Base-by-base conservation (phyloP, 768 basidiomycete species). In the Macrolepiota albuminosa region DNA sequence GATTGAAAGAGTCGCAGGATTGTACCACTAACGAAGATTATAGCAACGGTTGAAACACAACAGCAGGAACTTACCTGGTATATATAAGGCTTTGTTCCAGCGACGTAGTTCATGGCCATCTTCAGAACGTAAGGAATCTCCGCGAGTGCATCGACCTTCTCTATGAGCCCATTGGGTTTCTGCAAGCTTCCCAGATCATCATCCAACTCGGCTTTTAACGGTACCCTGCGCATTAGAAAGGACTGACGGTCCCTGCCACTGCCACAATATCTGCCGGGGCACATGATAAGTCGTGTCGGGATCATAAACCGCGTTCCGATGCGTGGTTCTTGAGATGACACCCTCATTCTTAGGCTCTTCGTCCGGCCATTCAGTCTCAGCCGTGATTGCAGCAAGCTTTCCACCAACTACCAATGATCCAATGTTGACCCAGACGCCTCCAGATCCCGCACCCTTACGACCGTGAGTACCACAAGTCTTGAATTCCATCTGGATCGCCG, bases 401-500 rank as follows among this genome's bases (percentile, higher is more conserved):
- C 87, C 88, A 7, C 83, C 89, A 26, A 93, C 77, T 21, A 95
- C 93, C 59, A 97, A 70, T 36, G 85, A 85, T 26, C 97, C 97
- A 33, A 99, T 74, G 72, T 91, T 98, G 62, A 93, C 87, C 48
- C 78, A 79, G n/a, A 89, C 91, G 42, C 87, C 85, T 2, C 95
- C 95, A 2, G 91, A 91, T 21, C 90, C 91, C 6, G 83, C 62
- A 18, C 93, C 93, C 61, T 85, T 82, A 63, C 83, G 85, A 6
- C 96, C 96, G 70, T 96, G 84, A 18, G 81, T 76, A 51, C 88
- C 82, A 2, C 82, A 84, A 3, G 96, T 98, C 63, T 85, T 93
- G 66, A 97, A 93, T 71, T 98, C 97, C 96, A 98, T 98, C 77
- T 92, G 89, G 40, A 97, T 78, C 10, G 93, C 93, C 56, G 93